A percentile compares a stretch with the other conserved stretches of the same genome.
Evolutionary conservation across 1,139 yeast species (phyloP).

Genomic region (Yamadazyma sp.): DNA sequence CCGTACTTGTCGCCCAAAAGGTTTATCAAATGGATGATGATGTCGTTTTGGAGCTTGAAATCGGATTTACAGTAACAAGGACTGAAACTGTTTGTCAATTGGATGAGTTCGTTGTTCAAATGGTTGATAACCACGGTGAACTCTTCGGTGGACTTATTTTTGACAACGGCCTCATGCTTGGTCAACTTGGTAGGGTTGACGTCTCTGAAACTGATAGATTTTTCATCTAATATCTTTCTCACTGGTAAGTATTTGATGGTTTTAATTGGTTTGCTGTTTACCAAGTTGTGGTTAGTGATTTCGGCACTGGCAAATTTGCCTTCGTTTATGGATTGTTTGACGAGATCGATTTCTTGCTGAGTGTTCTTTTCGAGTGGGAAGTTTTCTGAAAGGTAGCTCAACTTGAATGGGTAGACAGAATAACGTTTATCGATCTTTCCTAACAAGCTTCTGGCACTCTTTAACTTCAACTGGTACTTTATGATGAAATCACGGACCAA

Average conservation of each 20-base stretch:
- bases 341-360: slow-evolving; percentile 35
- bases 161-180: slow-evolving; percentile 49
- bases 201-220: slow-evolving; percentile 55
- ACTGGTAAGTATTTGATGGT: slow-evolving; percentile 72
- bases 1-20: slow-evolving; percentile 71
- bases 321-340: slow-evolving; percentile 54
- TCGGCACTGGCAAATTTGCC: slow-evolving; percentile 81
- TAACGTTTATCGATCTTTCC: slow-evolving; percentile 67
- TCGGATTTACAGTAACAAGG: slow-evolving; percentile 89
- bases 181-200: slow-evolving; percentile 63
- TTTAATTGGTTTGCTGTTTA: slow-evolving; percentile 73
- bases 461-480: slow-evolving; percentile 72
- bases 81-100: slow-evolving; percentile 65
- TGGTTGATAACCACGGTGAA: slow-evolving; percentile 56
- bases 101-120: slow-evolving; percentile 51
- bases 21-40: slow-evolving; percentile 52
- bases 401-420: slow-evolving; percentile 91
- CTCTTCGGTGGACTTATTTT: slow-evolving; percentile 70
- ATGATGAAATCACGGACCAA: slow-evolving; percentile 85
- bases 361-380: slow-evolving; percentile 53
- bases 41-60: slow-evolving; percentile 49
- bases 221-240: slow-evolving; percentile 49
- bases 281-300: slow-evolving; percentile 76
- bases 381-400: slow-evolving; percentile 58
- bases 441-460: slow-evolving; percentile 70